Conservation (phyloP, 176 grass and related monocot genomes). For the Oryza meridionalis region DNA sequence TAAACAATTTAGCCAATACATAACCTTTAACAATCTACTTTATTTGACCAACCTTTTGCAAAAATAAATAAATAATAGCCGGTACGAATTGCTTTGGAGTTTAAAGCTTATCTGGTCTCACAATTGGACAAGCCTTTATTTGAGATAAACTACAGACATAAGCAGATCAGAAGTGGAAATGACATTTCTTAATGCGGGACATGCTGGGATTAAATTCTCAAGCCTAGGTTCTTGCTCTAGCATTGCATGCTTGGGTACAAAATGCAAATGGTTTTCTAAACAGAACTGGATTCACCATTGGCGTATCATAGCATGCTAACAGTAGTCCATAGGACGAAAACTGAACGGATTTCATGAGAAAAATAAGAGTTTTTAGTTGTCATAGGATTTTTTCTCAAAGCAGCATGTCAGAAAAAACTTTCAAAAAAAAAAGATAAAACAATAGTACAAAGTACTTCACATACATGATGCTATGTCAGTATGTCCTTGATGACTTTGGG, state of each 20-base stretch:
- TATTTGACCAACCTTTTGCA: background rate
- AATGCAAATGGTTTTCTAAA: background rate
- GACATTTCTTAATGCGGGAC: background rate
- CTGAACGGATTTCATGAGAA: background rate
- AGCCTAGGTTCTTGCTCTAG: background rate
- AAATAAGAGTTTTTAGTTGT: background rate
- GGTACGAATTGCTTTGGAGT: background rate
- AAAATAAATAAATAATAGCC: background rate
- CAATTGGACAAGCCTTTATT: background rate
- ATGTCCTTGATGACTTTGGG: background rate
- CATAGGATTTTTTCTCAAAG: background rate
- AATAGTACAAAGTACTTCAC: background rate
- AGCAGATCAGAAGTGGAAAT: background rate
- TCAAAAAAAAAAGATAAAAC: background rate
- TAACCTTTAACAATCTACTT: background rate
- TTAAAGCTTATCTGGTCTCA: background rate
- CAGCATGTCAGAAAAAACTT: background rate
- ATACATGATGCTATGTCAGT: background rate
- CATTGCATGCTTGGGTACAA: background rate
- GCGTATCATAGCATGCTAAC: background rate
- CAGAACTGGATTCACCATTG: background rate
- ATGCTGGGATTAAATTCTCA: background rate
- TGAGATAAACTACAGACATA: constrained; percentile 11
- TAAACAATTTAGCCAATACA: background rate
- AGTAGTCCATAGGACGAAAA: background rate